Percentiles rank a stretch among this genome's conserved stretches.
Conservation (phyloP, 1,139 yeast species). For the Debaryomyces subglobosus region DNA sequence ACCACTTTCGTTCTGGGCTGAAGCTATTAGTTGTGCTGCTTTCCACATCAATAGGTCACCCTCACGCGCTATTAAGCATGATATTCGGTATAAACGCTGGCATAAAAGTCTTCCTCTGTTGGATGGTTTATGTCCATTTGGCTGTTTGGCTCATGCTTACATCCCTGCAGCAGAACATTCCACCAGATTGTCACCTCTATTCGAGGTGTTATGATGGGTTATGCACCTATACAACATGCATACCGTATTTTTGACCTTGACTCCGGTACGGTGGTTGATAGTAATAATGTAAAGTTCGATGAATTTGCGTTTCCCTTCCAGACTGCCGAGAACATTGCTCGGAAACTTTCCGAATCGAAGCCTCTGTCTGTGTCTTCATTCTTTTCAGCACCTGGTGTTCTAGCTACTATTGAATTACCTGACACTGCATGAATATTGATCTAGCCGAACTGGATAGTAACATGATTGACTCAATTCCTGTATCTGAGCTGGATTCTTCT, state of each 20-base stretch:
- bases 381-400: neutral
- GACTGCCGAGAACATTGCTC: neutral
- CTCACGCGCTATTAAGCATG: neutral
- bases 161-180: neutral
- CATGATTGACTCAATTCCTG: too few relatives aligned
- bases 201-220: neutral
- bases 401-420: neutral
- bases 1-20: neutral
- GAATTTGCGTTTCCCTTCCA: slow-evolving; percentile 1
- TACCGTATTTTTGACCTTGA: too few relatives aligned
- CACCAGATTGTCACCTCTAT: neutral
- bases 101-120: neutral
- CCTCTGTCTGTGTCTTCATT: neutral
- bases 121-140: neutral
- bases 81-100: neutral
- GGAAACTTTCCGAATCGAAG: neutral
- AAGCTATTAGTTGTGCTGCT: neutral
- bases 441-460: neutral
- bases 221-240: neutral
- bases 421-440: too few relatives aligned
- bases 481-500: too few relatives aligned
- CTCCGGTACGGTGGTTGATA: neutral
- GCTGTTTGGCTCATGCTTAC: neutral
- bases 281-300: slow-evolving; percentile 1
- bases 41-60: neutral